Conservation (phyloP, 2,329 filamentous ascomycete species). For the Didymella segeticola region DNA sequence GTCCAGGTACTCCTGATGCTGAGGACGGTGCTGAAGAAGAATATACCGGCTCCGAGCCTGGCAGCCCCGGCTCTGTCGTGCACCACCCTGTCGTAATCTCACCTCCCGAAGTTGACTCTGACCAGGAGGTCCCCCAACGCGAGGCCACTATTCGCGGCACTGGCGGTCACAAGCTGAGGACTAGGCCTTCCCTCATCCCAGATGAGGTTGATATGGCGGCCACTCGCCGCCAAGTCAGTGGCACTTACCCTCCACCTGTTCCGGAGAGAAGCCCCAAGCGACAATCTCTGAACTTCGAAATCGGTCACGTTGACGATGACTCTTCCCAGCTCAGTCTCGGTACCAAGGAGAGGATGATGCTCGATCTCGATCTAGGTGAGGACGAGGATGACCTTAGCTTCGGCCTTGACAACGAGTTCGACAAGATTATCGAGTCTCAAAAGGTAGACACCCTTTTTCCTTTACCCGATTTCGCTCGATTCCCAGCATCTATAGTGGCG, state of each 20-base stretch:
- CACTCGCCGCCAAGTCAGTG: conserved; percentile 82
- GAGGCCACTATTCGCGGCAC: conserved; percentile 88
- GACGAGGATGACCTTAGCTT: conserved; percentile 75
- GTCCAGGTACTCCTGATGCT: conserved; percentile 61
- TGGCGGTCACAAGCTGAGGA: conserved; percentile 80
- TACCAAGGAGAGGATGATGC: conserved; percentile 57
- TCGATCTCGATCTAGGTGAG: conserved; percentile 81
- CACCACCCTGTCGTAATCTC: conserved; percentile 67
- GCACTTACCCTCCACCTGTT: conserved; percentile 63
- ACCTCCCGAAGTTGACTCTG: conserved; percentile 54
- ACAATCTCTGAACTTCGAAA: conserved; percentile 44
- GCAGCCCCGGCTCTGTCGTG: conserved; percentile 89
- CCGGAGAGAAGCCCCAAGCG: conserved; percentile 49
- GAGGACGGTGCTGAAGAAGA: conserved; percentile 54
- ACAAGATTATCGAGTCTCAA: conserved; percentile 93
- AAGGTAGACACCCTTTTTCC: conserved; percentile 74
- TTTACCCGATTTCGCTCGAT: conserved; percentile 42
- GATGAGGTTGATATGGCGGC: conserved; percentile 88
- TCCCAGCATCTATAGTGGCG: conserved; percentile 36
- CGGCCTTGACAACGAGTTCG: conserved; percentile 90
- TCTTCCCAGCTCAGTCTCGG: conserved; percentile 38
- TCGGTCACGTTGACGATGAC: conserved; percentile 43
- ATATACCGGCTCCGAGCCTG: conserved; percentile 64
- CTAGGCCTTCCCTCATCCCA: conserved; percentile 84
- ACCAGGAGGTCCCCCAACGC: conserved; percentile 76